Conservation (phyloP, 768 basidiomycete species). For the Lactarius vividus region DNA sequence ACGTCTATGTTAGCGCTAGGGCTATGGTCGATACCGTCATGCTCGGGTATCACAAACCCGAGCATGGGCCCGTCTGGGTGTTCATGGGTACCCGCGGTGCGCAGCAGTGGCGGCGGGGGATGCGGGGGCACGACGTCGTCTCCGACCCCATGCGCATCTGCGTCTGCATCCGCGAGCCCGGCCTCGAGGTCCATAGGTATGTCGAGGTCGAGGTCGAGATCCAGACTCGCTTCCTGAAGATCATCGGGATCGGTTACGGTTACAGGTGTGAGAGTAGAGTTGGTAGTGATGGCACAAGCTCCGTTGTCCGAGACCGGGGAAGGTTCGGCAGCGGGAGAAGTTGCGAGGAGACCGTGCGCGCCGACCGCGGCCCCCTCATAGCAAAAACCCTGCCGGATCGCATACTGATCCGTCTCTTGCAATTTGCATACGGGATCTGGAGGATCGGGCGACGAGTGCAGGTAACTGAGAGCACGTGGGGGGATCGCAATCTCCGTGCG, state of each 20-base stretch:
- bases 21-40: neutral
- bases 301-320: neutral
- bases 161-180: no score
- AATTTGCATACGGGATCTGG: neutral
- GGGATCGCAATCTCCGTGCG: constrained; percentile 4
- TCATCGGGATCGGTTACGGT: neutral
- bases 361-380: constrained; percentile 16
- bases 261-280: no score
- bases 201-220: constrained; percentile 4
- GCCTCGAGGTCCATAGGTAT: constrained; percentile 7
- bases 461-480: constrained; percentile 8
- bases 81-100: neutral
- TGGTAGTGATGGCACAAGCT: neutral
- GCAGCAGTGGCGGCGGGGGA: neutral
- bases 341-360: constrained; percentile 23
- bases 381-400: constrained; percentile 10
- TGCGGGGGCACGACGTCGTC: neutral
- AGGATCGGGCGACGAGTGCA: neutral
- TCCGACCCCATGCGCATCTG: no score
- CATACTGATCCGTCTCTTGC: neutral
- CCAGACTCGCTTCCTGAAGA: neutral
- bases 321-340: neutral
- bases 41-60: constrained; percentile 11
- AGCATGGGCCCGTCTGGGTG: constrained; percentile 20
- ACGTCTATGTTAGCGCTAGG: neutral